phyloP scores from a whole-genome alignment of 1,284 basidiomycete species.

The Marasmius oreades region DNA sequence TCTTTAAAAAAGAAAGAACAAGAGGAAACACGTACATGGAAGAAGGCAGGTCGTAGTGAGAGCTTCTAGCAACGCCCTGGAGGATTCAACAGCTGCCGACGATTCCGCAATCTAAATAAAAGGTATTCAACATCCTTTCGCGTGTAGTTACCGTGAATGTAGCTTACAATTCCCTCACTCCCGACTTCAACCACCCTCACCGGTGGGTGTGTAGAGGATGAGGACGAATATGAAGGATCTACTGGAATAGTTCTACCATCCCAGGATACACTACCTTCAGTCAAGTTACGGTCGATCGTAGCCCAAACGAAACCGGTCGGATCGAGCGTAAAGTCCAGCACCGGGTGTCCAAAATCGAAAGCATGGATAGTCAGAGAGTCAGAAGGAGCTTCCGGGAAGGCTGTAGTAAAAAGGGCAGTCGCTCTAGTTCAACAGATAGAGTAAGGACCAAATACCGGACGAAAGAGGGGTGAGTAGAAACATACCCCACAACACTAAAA shows the following conservation, averaged over 20 bases:
- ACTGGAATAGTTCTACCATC: slow-evolving; percentile 8
- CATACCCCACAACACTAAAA: slow-evolving; percentile 70
- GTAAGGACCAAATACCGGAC: neutral
- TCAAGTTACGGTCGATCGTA: slow-evolving; percentile 46
- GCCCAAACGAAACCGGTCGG: slow-evolving; percentile 42
- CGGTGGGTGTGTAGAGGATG: neutral
- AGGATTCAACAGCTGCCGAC: slow-evolving; percentile 15
- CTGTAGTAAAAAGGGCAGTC: slow-evolving; percentile 60
- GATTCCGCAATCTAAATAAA: slow-evolving; percentile 28
- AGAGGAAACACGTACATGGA: slow-evolving; percentile 30
- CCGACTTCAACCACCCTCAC: slow-evolving; percentile 22
- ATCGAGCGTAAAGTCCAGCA: slow-evolving; percentile 54
- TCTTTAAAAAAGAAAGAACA: neutral
- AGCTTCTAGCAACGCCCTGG: slow-evolving; percentile 25
- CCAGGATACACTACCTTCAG: slow-evolving; percentile 7
- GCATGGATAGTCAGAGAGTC: slow-evolving; percentile 30
- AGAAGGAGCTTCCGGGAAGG: slow-evolving; percentile 22
- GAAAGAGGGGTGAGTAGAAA: slow-evolving; percentile 2
- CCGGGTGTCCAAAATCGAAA: slow-evolving; percentile 52
- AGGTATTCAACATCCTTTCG: slow-evolving; percentile 3
- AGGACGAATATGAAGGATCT: neutral
- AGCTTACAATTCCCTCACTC: slow-evolving; percentile 27
- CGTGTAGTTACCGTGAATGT: neutral
- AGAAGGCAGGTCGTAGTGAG: slow-evolving; percentile 38
- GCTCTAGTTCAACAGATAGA: slow-evolving; percentile 41